phyloP scores from a whole-genome alignment of 768 basidiomycete species.

The Collybiopsis luxurians region DNA sequence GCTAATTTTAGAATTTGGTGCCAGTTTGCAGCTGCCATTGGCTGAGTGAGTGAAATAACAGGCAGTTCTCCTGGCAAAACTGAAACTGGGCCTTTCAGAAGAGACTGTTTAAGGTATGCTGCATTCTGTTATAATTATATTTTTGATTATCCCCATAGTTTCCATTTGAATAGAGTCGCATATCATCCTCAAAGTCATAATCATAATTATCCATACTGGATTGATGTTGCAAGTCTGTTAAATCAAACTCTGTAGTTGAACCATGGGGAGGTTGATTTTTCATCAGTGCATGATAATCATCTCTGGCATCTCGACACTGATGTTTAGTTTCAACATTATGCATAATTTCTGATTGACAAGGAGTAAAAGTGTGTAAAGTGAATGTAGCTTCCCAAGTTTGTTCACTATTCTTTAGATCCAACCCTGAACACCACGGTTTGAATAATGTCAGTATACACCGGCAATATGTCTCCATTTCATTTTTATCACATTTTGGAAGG shows the following conservation, averaged over 20 bases:
- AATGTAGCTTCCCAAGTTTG: conserved; percentile 26
- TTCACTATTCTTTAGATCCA: conserved; percentile 15
- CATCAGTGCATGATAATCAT: conserved; percentile 22
- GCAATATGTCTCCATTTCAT: conserved; percentile 11
- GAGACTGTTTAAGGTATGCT: neutral
- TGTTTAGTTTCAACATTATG: conserved; percentile 25
- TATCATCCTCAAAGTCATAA: neutral
- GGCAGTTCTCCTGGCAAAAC: neutral
- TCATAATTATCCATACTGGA: neutral
- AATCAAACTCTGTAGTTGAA: neutral
- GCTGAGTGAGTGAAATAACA: neutral
- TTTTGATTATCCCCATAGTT: too few species aligned
- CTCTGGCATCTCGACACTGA: conserved; percentile 27
- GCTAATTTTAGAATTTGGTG: neutral
- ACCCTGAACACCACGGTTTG: conserved; percentile 25
- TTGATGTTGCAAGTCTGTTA: neutral
- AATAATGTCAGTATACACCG: conserved; percentile 22
- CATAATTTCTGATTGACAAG: conserved; percentile 17
- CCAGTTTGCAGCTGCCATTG: neutral
- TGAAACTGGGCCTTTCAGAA: neutral
- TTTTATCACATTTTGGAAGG: conserved; percentile 17
- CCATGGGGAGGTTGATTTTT: neutral
- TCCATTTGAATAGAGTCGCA: neutral
- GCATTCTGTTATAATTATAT: neutral
- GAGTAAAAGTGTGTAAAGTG: conserved; percentile 11